Base-by-base conservation (phyloP, 805 yeast species). In the Zygosaccharomyces lentus region DNA sequence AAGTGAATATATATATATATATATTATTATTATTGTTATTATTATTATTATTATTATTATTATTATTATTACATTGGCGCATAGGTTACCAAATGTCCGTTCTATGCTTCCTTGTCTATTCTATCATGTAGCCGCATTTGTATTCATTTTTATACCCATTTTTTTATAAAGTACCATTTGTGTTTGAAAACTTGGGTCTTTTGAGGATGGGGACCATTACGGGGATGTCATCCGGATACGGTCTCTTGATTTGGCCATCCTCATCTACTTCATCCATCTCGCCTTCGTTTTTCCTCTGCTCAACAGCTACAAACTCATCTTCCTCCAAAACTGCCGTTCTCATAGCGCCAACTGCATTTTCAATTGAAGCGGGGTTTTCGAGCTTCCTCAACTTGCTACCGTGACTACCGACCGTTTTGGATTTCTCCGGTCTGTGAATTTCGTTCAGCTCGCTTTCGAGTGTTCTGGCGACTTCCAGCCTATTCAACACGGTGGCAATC, bases 391-490 rank as follows among this genome's bases (percentile, higher is more conserved):
- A 12, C 6, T 16, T 26, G 10, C 9, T 38, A n/a, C 16, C 15
- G n/a, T 3, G 16, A 10, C 21, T 5, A 21, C 15, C 25, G n/a
- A 15, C 9, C 17, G 19, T 30, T 19, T 37, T 29, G 26, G 30
- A 16, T 17, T 31, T 40, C 10, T 21, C 30, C 2, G 43, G 34
- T n/a, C 31, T 34, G 24, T 27, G 43, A 8, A 54, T 63, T 13
- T 58, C 64, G 9, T 48, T 52, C 17, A 63, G 41, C 17, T 55
- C 60, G 2, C 47, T 45, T 42, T 62, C 66, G 13, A 64, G 53
- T 3, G 51, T 47, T 9, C 63, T 55, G 15, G 67, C 65, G 10
- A 56, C 53, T 32, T 62, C 65, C 27, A 59, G 45, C 40, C 50
- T 57, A n/a, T 55, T 47, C 30, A 63, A 34, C n/a, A 53, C 47